Base-by-base conservation (phyloP, 2,329 filamentous ascomycete species). In the Colletotrichum sp. region DNA sequence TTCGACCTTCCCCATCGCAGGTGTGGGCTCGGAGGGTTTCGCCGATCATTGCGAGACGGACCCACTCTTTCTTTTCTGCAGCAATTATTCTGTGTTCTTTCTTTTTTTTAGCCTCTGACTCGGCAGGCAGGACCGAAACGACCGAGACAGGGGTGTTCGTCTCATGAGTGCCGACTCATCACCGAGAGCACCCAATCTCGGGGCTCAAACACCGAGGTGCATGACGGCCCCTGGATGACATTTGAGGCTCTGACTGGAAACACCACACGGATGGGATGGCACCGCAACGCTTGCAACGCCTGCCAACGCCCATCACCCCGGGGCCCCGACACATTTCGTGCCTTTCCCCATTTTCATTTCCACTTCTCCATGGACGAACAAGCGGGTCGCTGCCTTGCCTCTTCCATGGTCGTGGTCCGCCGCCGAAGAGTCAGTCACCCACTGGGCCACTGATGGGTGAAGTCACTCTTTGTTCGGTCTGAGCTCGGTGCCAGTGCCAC, bases 221-320 rank as follows among this genome's bases (percentile, higher is more conserved):
- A 71, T 52, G 11, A n/a, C 4, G 39, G 61, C 59, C 71, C 71
- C 66, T 75, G 74, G 29, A 27, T 71, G 61, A 62, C 63, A 75
- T 44, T 74, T 76, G 74, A 29, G 74, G 74, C 74, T 76, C 74
- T 70, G 74, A 66, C 71, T 19, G 44, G 49, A 75, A 65, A 63
- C 73, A 75, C 72, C 63, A 75, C 64, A 57, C 72, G 72, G 72
- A 71, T 74, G 66, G 71, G 59, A 72, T 75, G 69, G 63, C 69
- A 72, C 72, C 63, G 55, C 64, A 61, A 11, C 63, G 16, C 57
- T 39, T 12, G 32, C 61, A 64, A 64, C 39, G 22, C n/a, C 29
- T 73, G 25, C 69, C 27, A 52, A 36, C 57, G 29, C 49, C 72
- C 69, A 27, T 36, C 57, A 32, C 66, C 57, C 66, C 65, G 39